phyloP scores from a whole-genome alignment of 768 basidiomycete genomes.

The Xanthoconium purpureum region DNA sequence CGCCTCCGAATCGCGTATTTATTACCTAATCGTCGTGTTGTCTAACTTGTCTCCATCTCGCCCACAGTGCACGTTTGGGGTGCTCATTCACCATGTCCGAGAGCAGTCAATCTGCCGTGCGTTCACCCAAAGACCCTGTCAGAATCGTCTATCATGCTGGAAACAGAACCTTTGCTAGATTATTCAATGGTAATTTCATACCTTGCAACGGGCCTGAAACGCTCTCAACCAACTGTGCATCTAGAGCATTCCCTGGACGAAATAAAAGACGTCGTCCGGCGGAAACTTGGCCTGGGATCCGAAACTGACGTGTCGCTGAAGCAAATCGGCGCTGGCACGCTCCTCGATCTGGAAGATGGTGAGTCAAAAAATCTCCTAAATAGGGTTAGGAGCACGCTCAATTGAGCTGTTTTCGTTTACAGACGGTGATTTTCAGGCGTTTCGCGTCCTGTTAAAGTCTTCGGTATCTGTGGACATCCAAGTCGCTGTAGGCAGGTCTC shows the following conservation, averaged over 20 bases:
- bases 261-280: slow-evolving; percentile 54
- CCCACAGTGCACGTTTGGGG: not conserved
- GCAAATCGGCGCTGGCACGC: slow-evolving; percentile 52
- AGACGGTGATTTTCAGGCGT: slow-evolving; percentile 84
- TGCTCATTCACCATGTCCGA: slow-evolving; percentile 11
- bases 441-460: slow-evolving; percentile 45
- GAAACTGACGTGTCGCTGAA: slow-evolving; percentile 37
- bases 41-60: not conserved
- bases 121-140: slow-evolving; percentile 1
- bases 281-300: slow-evolving; percentile 53
- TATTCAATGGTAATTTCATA: slow-evolving; percentile 38
- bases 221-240: slow-evolving; percentile 2
- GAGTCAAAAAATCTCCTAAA: not conserved
- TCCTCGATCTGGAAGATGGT: slow-evolving; percentile 79
- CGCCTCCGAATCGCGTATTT: not conserved
- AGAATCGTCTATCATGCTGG: slow-evolving; percentile 39
- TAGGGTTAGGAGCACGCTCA: not conserved
- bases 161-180: slow-evolving; percentile 37
- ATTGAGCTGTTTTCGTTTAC: not conserved
- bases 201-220: not conserved
- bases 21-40: not conserved
- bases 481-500: slow-evolving; percentile 22
- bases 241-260: slow-evolving; percentile 61
- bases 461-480: slow-evolving; percentile 38
- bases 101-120: not conserved